phyloP scores from a whole-genome alignment of 2,329 filamentous ascomycete genomes.

The Curvularia spicifera region DNA sequence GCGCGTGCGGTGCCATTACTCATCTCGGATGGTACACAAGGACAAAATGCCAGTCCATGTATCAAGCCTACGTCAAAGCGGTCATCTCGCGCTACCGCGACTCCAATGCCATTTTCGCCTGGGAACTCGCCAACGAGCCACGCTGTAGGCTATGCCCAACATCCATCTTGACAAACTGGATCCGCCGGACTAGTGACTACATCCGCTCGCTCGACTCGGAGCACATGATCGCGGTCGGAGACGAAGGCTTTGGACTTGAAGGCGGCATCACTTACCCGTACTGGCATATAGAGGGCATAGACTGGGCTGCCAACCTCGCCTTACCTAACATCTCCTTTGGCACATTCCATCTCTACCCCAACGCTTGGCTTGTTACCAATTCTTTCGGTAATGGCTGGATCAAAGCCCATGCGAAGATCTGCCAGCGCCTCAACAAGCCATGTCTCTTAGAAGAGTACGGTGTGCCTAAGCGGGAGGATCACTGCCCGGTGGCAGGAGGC shows the following conservation, averaged over 20 bases:
- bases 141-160: conserved; percentile 66
- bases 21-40: conserved; percentile 65
- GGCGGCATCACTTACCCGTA: conserved; percentile 59
- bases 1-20: conserved; percentile 59
- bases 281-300: conserved; percentile 57
- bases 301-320: conserved; percentile 60
- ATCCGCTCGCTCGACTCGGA: conserved; percentile 67
- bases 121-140: conserved; percentile 73
- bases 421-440: conserved; percentile 49
- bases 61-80: conserved; percentile 66
- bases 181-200: conserved; percentile 62
- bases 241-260: conserved; percentile 63
- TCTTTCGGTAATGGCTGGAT: conserved; percentile 57
- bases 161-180: conserved; percentile 66
- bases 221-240: conserved; percentile 69
- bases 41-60: conserved; percentile 56
- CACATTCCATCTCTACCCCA: conserved; percentile 61
- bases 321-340: conserved; percentile 64
- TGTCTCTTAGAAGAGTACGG: conserved; percentile 52
- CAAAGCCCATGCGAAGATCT: conserved; percentile 52
- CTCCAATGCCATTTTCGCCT: conserved; percentile 67
- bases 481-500: conserved; percentile 36
- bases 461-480: conserved; percentile 26
- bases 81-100: conserved; percentile 66
- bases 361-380: conserved; percentile 47